Base-by-base conservation (phyloP, 805 yeast species). In the Groenewaldozyma salmanticensis region DNA sequence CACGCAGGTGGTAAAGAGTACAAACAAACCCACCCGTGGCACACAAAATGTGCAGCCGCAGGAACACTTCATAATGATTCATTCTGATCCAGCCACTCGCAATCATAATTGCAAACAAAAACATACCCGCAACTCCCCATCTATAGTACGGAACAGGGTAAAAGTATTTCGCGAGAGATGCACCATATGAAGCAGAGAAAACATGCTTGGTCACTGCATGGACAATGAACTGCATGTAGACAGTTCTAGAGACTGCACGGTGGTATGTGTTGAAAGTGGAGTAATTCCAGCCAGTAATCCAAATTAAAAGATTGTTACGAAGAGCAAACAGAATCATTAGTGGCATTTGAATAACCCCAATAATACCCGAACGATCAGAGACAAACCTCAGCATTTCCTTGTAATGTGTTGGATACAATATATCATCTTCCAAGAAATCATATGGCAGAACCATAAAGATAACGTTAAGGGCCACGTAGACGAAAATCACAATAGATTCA, bases 261-360 rank as follows among this genome's bases (percentile, higher is more conserved):
- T 79, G 85, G 51, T 70, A 72, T 22, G 72, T 61, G 35, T 76
- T 64, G 53, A 75, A 79, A 18, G 79, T 66, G 0, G 78, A 60
- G 44, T 61, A 70, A 13, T 64, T 63, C 79, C 81, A 74, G 20
- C 79, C 72, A 1, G 84, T 74, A 15, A 73, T 15, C 73, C 74
- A 73, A 45, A 71, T 76, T 43, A 79, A 55, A 37, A 79, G 55
- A 52, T 78, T 79, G 57, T 79, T 79, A 50, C 84, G 61, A 33
- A 81, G 75, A 2, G 82, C 77, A 53, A 78, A 76, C 38, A 77
- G 57, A 24, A 75, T 61, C 35, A 77, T 47, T 35, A 75, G 55
- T 2, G 85, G 84, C 29, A 69, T 34, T 44, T 64, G 58, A 60
- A 69, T 57, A n/a, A 68, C 64, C 2, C 67, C 56, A 35, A 75